A percentile compares a stretch with the other conserved stretches of the same genome.
phyloP scores from a whole-genome alignment of 176 grass and related monocot species.

The Themeda triandra region DNA sequence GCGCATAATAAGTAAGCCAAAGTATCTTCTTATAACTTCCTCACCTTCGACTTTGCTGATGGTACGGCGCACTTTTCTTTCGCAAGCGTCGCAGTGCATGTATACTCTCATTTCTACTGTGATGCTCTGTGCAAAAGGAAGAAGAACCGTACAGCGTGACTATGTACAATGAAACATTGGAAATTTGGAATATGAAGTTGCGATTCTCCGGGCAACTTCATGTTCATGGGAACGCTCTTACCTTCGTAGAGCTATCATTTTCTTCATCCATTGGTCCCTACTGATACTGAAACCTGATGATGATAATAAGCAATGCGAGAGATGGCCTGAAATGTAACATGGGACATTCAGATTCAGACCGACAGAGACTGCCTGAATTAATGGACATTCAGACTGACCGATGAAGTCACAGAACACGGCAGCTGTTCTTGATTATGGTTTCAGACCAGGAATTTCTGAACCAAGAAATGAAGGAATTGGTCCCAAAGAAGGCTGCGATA shows the following conservation, averaged over 20 bases:
- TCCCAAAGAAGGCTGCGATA: background rate
- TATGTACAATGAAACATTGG: no score
- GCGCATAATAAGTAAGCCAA: background rate
- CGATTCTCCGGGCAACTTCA: background rate
- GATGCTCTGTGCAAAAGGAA: constrained; percentile 13
- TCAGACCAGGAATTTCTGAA: background rate
- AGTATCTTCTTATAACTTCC: background rate
- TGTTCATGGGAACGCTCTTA: background rate
- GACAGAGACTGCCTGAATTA: background rate
- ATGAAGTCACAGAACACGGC: background rate
- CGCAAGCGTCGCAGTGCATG: constrained; percentile 55
- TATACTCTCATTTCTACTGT: constrained; percentile 28
- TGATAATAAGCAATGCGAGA: background rate
- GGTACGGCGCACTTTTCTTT: constrained; percentile 23
- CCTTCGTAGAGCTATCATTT: background rate
- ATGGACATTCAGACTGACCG: background rate
- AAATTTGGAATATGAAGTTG: background rate
- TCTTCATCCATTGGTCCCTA: constrained; percentile 30
- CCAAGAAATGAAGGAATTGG: background rate
- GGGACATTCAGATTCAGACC: background rate
- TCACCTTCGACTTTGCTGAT: constrained; percentile 36
- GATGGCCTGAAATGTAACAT: background rate
- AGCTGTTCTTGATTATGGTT: background rate
- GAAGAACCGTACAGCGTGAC: background rate
- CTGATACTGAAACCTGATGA: background rate